A percentile compares a stretch with the other conserved stretches of the same genome.
These are phyloP conservation scores for Naganishia randhawae DNA, from an alignment of 768 basidiomycete species.

Conservation along the genomic window DNA sequence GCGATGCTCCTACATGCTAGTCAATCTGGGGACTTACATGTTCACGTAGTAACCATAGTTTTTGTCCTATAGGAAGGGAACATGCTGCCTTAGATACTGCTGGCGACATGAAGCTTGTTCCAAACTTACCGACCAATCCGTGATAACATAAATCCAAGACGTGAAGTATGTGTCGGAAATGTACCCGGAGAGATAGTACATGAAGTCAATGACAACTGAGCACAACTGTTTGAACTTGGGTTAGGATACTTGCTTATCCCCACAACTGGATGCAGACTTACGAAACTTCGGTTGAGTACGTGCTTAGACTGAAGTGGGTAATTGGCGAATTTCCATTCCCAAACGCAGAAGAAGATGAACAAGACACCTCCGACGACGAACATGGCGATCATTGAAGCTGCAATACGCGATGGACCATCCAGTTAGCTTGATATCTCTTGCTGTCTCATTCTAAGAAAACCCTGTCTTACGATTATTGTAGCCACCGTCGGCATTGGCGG, in stretches of 20 bases:
- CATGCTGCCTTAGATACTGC: neutral
- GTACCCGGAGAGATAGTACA: constrained; percentile 40
- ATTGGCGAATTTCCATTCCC: constrained; percentile 49
- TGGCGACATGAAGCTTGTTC: constrained; percentile 38
- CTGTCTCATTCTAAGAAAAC: neutral
- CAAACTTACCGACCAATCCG: constrained; percentile 44
- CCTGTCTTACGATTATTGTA: constrained; percentile 38
- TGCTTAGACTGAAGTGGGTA: constrained; percentile 51
- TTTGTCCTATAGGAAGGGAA: constrained; percentile 20
- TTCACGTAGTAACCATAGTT: constrained; percentile 35
- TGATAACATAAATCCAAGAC: constrained; percentile 48
- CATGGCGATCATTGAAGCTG: constrained; percentile 53
- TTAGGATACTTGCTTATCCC: neutral
- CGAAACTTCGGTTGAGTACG: constrained; percentile 51
- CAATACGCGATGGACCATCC: neutral
- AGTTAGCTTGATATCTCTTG: constrained; percentile 23
- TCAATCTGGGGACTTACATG: constrained; percentile 23
- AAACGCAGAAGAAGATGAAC: constrained; percentile 50
- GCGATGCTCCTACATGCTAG: constrained; percentile 5
- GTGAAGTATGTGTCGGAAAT: constrained; percentile 33
- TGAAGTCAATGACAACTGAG: constrained; percentile 39
- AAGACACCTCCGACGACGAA: constrained; percentile 55
- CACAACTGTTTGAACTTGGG: constrained; percentile 23
- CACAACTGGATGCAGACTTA: constrained; percentile 39
- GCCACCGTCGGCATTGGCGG: constrained; percentile 35